phyloP scores from a whole-genome alignment of 139 green algal species.

The Coelastrella sp. region DNA sequence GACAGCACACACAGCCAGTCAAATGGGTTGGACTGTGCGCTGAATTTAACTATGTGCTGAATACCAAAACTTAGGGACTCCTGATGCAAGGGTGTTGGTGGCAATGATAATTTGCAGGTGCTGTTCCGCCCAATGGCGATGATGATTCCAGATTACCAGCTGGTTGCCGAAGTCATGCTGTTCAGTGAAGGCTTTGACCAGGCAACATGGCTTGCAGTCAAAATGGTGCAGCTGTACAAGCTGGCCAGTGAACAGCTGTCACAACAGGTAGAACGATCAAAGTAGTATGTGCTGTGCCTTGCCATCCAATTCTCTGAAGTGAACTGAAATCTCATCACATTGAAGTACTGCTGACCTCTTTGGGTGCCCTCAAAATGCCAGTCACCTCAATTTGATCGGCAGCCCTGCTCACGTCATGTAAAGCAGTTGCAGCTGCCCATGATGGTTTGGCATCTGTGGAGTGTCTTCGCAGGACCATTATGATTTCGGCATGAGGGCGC shows the following conservation, averaged over 20 bases:
- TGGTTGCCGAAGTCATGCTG: constrained; percentile 79
- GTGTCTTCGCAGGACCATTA: constrained; percentile 73
- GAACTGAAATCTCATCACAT: background rate
- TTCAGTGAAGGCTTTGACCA: constrained; percentile 83
- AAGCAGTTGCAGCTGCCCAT: background rate
- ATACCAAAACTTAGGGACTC: background rate
- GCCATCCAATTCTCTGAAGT: background rate
- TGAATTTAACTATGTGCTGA: background rate
- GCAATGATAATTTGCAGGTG: constrained; percentile 49
- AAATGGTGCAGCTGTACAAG: constrained; percentile 91
- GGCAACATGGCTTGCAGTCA: constrained; percentile 72
- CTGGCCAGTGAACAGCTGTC: constrained; percentile 87
- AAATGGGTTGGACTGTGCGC: background rate
- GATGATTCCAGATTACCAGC: constrained; percentile 87
- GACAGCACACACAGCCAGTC: background rate
- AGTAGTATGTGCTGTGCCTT: background rate
- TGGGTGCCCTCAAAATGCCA: too few species aligned
- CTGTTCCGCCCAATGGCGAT: constrained; percentile 90
- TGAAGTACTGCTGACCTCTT: too few species aligned
- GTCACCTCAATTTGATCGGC: too few species aligned
- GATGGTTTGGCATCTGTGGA: background rate
- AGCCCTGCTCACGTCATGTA: background rate
- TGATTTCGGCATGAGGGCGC: constrained; percentile 91
- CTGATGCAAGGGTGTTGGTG: background rate
- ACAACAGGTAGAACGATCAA: constrained; percentile 67